Base-by-base conservation (phyloP, 192 early-diverging fungal species). In the Mortierella hygrophila region DNA sequence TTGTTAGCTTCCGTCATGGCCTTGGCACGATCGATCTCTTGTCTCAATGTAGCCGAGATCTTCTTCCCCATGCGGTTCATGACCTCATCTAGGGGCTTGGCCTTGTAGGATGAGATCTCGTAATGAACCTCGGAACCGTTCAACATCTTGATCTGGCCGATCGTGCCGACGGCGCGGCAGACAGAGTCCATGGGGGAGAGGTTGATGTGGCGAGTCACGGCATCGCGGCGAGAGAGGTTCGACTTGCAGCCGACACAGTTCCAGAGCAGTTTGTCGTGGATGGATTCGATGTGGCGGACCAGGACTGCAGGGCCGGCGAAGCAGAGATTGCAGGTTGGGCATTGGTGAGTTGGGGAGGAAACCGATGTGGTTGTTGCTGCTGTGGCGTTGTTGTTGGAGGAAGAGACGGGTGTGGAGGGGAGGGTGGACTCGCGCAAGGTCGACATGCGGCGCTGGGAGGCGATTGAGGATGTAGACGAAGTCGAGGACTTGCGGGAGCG, bases 221-320 rank as follows among this genome's bases (percentile, higher is more conserved):
- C 84, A 49, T 86, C 84, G 6, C 84, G 69, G 32, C 84, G 75
- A 0, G 84, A 86, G 3, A 86, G 76, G 52, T 81, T 81, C 26
- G 84, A 86, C 44, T 86, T 86, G 79, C 84, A 86, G 4, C 84
- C 84, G 13, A 80, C 76, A 52, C 84, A 86, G 37, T 81, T 81
- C 84, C 84, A 86, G 18, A 86, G 79, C 49, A 86, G 75, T 40
- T 86, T 86, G 5, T 86, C 79, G 18, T 86, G 84, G 37, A 86
- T 86, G 1, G 84, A 86, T 52, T 86, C 84, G 38, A 86, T 72
- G 42, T 86, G 84, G 6, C 84, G 79, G 21, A 78, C 72, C 6
- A 86, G 26, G 38, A 86, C 84, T 21, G 84, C 84, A 6, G 84
- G 84, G 0, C 84, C 84, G 1, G 84, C 84, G 55, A 86, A 86